phyloP scores from a whole-genome alignment of 805 yeast species.

The Torulaspora indica region DNA sequence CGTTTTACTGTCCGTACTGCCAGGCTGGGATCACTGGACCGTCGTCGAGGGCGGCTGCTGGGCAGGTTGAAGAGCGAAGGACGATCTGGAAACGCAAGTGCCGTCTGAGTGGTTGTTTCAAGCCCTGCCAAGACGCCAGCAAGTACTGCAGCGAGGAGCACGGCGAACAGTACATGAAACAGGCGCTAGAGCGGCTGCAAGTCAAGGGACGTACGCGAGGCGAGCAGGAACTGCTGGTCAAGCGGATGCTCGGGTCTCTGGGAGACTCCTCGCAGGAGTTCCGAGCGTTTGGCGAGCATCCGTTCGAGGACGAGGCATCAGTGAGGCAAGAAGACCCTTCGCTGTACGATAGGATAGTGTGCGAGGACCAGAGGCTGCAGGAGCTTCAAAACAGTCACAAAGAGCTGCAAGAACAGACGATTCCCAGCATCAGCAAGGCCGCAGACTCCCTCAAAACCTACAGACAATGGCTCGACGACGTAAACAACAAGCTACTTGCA shows the following conservation, averaged over 20 bases:
- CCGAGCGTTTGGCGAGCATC: slow-evolving; percentile 20
- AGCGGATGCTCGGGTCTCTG: slow-evolving; percentile 7
- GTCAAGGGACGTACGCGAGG: slow-evolving; percentile 3
- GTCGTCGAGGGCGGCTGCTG: slow-evolving; percentile 12
- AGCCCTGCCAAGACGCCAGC: slow-evolving; percentile 38
- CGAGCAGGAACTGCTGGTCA: slow-evolving; percentile 7
- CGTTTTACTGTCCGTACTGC: slow-evolving; percentile 73
- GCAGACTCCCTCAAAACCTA: slow-evolving; percentile 19
- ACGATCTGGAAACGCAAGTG: slow-evolving; percentile 78
- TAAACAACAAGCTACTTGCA: slow-evolving; percentile 21
- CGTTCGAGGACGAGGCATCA: slow-evolving; percentile 20
- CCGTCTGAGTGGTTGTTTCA: slow-evolving; percentile 50
- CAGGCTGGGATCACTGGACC: slow-evolving; percentile 42
- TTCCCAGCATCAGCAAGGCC: slow-evolving; percentile 14
- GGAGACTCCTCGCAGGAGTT: slow-evolving; percentile 13
- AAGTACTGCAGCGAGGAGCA: slow-evolving; percentile 76
- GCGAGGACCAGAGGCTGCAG: slow-evolving; percentile 17
- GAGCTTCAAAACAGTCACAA: slow-evolving; percentile 15
- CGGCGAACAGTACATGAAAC: slow-evolving; percentile 41
- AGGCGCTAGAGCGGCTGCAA: slow-evolving; percentile 15
- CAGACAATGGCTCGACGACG: slow-evolving; percentile 33
- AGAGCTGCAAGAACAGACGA: slow-evolving; percentile 15
- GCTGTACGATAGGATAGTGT: slow-evolving; percentile 18
- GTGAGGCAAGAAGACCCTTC: slow-evolving; percentile 14
- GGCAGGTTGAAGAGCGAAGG: slow-evolving; percentile 35